Base-by-base conservation (phyloP, 1,284 basidiomycete species). In the Ustilago hordei region DNA sequence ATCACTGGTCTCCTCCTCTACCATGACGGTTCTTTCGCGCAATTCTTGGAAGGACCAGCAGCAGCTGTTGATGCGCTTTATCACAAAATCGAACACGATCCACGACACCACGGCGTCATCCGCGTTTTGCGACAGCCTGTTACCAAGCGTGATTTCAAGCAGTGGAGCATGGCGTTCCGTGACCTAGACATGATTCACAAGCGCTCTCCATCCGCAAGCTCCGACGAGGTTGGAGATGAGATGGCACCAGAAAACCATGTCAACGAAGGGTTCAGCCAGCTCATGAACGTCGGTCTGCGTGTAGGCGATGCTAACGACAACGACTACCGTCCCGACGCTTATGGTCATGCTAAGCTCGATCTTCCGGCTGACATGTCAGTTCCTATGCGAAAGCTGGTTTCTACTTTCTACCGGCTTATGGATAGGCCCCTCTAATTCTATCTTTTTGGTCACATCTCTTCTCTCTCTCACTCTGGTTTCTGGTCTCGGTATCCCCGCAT, bases 121-220 rank as follows among this genome's bases (percentile, higher is more conserved):
- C 55, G 66, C 4, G 60, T 79, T 11, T 31, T 79, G 1, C 47
- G 70, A 13, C 63, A 63, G 54, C 34, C 55, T 3, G 70, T 65
- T 19, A 41, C 54, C 48, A 69, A 76, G 74, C 66, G 77, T 6
- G 72, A 75, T 38, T 79, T 79, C 34, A 41, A 50, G 13, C 54
- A 74, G n/a, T 79, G 77, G 77, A 71, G 60, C 39, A 79, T 79
- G 77, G 77, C 69, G 1, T 79, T 69, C 64, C 57, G 77, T 35
- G 77, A 79, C 35, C 60, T 79, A 12, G 74, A 76, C n/a, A 64
- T 76, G 65, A 50, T 67, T 32, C 60, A 36, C 15, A 66, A 53
- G 19, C 57, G 47, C 23, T 50, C 55, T 1, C 57, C 53, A 6
- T 50, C 61, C 1, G 38, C 61, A 4, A 15, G 19, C 32, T 58